Evolutionary conservation across 352 stramenopile genomes (phyloP).

Genomic region (Thraustochytrium sp.): DNA sequence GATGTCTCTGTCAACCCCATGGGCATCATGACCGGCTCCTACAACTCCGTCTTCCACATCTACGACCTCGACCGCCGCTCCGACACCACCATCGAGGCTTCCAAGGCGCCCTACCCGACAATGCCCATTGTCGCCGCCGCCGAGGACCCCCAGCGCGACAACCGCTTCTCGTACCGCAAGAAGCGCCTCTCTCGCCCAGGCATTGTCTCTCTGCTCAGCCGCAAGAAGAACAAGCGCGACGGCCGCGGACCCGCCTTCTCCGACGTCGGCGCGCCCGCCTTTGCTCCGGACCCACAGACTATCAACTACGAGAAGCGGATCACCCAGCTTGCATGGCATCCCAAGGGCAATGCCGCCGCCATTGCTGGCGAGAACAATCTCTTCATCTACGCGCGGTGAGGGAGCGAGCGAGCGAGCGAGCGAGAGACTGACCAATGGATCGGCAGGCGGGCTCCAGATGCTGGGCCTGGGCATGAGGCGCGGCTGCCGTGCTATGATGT

Average conservation of each 20-base stretch:
- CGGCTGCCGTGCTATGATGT: no score
- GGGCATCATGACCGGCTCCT: conserved; percentile 83
- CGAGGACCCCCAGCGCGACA: neutral
- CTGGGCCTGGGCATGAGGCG: no score
- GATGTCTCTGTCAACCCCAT: conserved; percentile 80
- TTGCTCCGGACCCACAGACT: neutral
- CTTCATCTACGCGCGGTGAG: conserved; percentile 54
- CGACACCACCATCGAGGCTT: conserved; percentile 43
- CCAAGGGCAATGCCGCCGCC: conserved; percentile 56
- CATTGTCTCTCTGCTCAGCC: conserved; percentile 9
- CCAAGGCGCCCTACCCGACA: conserved; percentile 4
- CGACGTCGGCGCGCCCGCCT: neutral
- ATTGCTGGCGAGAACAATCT: conserved; percentile 60
- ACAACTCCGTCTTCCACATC: conserved; percentile 87
- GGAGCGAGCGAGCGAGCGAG: no score
- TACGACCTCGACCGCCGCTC: conserved; percentile 57
- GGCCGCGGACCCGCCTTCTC: neutral
- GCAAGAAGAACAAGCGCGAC: conserved; percentile 41
- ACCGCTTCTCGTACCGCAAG: neutral
- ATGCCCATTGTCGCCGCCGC: neutral
- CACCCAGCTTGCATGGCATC: conserved; percentile 61
- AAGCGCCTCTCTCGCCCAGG: neutral
- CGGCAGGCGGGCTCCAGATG: no score
- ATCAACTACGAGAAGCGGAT: conserved; percentile 60
- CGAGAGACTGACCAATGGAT: no score